phyloP scores from a whole-genome alignment of 805 yeast genomes.

The Ogataea methanolica region DNA sequence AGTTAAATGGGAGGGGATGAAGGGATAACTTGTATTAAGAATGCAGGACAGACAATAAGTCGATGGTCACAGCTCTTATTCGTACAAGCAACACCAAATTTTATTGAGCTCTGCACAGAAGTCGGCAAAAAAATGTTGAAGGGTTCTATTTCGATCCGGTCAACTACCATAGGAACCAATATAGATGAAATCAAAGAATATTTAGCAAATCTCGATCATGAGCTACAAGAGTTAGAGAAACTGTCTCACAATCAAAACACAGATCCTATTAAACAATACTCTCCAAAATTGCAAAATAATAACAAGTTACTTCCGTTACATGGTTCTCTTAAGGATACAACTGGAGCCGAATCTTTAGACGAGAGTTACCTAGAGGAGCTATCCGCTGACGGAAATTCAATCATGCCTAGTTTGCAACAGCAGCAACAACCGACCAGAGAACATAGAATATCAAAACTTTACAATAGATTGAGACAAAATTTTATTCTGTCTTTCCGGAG shows the following conservation, averaged over 20 bases:
- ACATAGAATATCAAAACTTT: slow-evolving; percentile 13
- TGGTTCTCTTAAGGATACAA: no score
- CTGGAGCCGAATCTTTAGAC: no score
- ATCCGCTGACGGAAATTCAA: no score
- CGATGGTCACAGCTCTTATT: no score
- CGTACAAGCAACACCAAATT: no score
- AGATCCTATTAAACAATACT: background rate
- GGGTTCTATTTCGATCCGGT: slow-evolving; percentile 11
- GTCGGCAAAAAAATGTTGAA: slow-evolving; percentile 7
- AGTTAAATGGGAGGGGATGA: no score
- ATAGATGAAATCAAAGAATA: slow-evolving; percentile 10
- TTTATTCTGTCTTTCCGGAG: slow-evolving; percentile 11
- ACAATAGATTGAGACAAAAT: slow-evolving; percentile 13
- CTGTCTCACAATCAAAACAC: background rate
- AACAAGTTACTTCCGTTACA: no score
- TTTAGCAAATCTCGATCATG: slow-evolving; percentile 9
- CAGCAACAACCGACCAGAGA: slow-evolving; percentile 2
- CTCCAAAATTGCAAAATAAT: background rate
- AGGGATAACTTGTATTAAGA: no score
- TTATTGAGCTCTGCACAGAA: background rate
- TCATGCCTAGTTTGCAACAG: background rate
- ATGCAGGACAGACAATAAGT: no score
- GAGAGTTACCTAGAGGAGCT: no score
- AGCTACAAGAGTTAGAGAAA: slow-evolving; percentile 1
- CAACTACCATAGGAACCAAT: slow-evolving; percentile 9